A percentile compares a stretch with the other conserved stretches of the same genome.
These are phyloP conservation scores for Curvularia lunata DNA, from an alignment of 2,329 filamentous ascomycete genomes.

Conservation along the genomic window DNA sequence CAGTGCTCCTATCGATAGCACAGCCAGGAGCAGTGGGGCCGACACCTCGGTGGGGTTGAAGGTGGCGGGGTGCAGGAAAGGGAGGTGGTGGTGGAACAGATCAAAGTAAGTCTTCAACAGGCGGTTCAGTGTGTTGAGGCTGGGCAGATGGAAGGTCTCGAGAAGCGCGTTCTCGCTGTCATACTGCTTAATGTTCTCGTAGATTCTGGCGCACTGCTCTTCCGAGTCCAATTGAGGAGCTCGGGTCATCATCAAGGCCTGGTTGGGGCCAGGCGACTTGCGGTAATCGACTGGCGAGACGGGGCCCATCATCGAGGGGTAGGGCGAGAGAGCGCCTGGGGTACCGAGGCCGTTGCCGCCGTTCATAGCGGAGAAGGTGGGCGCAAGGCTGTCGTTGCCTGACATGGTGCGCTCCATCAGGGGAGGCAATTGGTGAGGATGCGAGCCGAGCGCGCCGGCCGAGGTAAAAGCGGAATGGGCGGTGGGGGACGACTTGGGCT, in stretches of 20 bases:
- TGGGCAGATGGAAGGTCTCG: constrained; percentile 88
- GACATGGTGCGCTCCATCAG: constrained; percentile 70
- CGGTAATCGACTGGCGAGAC: constrained; percentile 73
- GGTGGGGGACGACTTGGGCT: constrained; percentile 78
- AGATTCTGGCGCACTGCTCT: constrained; percentile 81
- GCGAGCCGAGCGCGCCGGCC: constrained; percentile 63
- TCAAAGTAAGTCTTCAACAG: constrained; percentile 97
- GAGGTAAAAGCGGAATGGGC: constrained; percentile 63
- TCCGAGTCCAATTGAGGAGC: constrained; percentile 84
- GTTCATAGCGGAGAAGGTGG: constrained; percentile 73
- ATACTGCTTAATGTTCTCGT: constrained; percentile 82
- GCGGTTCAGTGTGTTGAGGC: constrained; percentile 80
- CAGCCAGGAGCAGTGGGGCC: constrained; percentile 82
- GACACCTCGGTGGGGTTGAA: constrained; percentile 83
- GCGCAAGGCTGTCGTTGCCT: constrained; percentile 65
- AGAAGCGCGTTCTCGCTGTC: constrained; percentile 84
- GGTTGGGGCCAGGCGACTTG: constrained; percentile 71
- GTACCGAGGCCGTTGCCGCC: constrained; percentile 72
- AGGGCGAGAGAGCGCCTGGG: constrained; percentile 76
- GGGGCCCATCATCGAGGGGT: constrained; percentile 69
- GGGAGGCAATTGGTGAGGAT: constrained; percentile 68
- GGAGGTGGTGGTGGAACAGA: constrained; percentile 94
- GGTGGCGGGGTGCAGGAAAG: constrained; percentile 91
- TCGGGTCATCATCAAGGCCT: constrained; percentile 68
- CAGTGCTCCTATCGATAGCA: constrained; percentile 91